A percentile compares a stretch with the other conserved stretches of the same genome.
These are phyloP conservation scores for Xenosphaeropsis pyriputrescens DNA, from an alignment of 2,329 filamentous ascomycete genomes.

Conservation along the genomic window DNA sequence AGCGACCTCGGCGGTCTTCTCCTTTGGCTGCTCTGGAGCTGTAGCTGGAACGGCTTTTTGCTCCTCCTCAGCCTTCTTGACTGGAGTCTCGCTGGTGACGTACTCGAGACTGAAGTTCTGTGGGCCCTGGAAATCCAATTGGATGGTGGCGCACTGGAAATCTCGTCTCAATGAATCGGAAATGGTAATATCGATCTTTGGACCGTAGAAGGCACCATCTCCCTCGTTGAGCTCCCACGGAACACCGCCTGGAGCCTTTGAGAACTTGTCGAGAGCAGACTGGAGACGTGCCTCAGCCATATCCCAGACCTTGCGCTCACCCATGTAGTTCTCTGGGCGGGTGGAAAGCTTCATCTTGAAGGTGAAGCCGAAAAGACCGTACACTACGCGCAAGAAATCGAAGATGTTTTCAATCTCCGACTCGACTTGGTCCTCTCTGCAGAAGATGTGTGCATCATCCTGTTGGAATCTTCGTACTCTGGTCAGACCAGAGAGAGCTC, in stretches of 20 bases:
- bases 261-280: conserved; percentile 67
- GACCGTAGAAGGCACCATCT: conserved; percentile 95
- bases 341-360: conserved; percentile 96
- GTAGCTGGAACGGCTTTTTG: background rate
- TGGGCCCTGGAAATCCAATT: conserved; percentile 79
- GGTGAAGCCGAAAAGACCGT: conserved; percentile 71
- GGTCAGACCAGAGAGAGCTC: conserved; percentile 79
- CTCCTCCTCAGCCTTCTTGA: conserved; percentile 19
- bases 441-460: conserved; percentile 95
- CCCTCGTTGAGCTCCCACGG: conserved; percentile 87
- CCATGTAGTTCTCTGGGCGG: conserved; percentile 75
- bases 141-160: conserved; percentile 85
- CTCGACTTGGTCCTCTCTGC: conserved; percentile 60
- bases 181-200: conserved; percentile 96
- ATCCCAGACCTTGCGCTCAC: conserved; percentile 77
- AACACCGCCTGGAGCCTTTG: conserved; percentile 36
- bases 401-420: conserved; percentile 72
- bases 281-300: conserved; percentile 71
- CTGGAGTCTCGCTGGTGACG: conserved; percentile 53
- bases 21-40: conserved; percentile 3
- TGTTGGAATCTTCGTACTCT: conserved; percentile 90
- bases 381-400: conserved; percentile 70
- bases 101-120: conserved; percentile 81
- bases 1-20: conserved; percentile 11
- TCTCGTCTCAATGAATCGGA: conserved; percentile 74